Base-by-base conservation (phyloP, 78 protist genomes). In the Dictyostelium citrinum region DNA sequence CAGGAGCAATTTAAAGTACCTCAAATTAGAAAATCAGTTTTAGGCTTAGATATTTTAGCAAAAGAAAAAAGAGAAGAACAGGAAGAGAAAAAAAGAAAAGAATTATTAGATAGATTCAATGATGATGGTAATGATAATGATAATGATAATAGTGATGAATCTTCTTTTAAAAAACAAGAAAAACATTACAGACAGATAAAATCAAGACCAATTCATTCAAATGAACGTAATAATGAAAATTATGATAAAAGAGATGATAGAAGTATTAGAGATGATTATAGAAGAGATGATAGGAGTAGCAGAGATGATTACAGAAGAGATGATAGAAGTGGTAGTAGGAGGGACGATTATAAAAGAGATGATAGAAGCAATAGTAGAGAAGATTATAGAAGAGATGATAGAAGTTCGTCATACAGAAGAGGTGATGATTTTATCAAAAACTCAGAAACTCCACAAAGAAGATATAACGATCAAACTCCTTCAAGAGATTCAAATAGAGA, bases 31-130 rank as follows among this genome's bases (percentile, higher is more conserved):
- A 55, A 27, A 24, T 91, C 95, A 24, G 72, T 91, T 8, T 83
- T 91, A 14, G 95, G 95, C 43, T 51, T 91, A 20, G 95, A 91
- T 76, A 76, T 22, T 51, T 58, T 91, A 67, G 95, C 95, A 43
- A 46, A 71, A 71, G 92, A 91, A 20, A 91, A 91, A 71, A 70
- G 86, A 46, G 35, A 43, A n/a, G 95, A 91, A 49, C n/a, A 68
- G 27, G 90, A 91, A 37, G 84, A 41, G 33, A 84, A 60, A 27
- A 71, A 82, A 55, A 81, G 75, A 71, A 88, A 43, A 41, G 46
- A 39, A 68, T 37, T n/a, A 35, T 17, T 51, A 41, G n/a, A 84
- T 46, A 14, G 43, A 33, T 33, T 33, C 5, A 35, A 43, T 17
- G 49, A 64, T 76, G 77, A 85, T 22, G 61, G n/a, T n/a, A n/a